Percentiles rank a stretch among this genome's conserved stretches.
These are phyloP conservation scores for Trametes sp. DNA, from an alignment of 1,284 basidiomycete genomes.

Conservation along the genomic window DNA sequence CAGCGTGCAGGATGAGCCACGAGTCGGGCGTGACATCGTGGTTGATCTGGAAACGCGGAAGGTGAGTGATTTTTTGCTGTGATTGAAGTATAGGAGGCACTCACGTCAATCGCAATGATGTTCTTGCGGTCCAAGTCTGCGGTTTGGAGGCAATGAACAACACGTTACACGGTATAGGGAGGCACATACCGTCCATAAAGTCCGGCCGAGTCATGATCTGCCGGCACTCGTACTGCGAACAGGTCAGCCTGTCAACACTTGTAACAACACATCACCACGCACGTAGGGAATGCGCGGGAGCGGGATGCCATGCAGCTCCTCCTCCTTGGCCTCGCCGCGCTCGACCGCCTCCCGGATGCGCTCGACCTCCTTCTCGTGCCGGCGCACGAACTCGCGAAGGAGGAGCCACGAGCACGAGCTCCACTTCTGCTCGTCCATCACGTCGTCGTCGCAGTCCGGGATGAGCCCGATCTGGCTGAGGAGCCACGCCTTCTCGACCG, in stretches of 20 bases:
- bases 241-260: conserved; percentile 20
- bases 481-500: conserved; percentile 82
- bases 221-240: conserved; percentile 62
- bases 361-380: conserved; percentile 58
- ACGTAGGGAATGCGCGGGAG: conserved; percentile 72
- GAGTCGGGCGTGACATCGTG: conserved; percentile 85
- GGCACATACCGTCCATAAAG: conserved; percentile 70
- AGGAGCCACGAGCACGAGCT: conserved; percentile 82
- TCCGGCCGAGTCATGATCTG: conserved; percentile 87
- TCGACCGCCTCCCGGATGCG: conserved; percentile 50
- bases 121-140: conserved; percentile 70
- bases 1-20: conserved; percentile 74
- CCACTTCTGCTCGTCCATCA: conserved; percentile 91
- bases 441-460: conserved; percentile 85
- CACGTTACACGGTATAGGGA: neutral
- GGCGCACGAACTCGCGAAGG: conserved; percentile 71
- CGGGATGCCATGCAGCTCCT: conserved; percentile 52
- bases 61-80: conserved; percentile 11
- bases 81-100: conserved; percentile 34
- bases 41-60: conserved; percentile 55
- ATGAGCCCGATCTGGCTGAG: conserved; percentile 75
- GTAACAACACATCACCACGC: conserved; percentile 33
- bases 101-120: conserved; percentile 81
- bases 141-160: neutral
- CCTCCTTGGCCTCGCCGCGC: conserved; percentile 45